Conservation (phyloP, 768 basidiomycete genomes). For the Boletellus emodensis region DNA sequence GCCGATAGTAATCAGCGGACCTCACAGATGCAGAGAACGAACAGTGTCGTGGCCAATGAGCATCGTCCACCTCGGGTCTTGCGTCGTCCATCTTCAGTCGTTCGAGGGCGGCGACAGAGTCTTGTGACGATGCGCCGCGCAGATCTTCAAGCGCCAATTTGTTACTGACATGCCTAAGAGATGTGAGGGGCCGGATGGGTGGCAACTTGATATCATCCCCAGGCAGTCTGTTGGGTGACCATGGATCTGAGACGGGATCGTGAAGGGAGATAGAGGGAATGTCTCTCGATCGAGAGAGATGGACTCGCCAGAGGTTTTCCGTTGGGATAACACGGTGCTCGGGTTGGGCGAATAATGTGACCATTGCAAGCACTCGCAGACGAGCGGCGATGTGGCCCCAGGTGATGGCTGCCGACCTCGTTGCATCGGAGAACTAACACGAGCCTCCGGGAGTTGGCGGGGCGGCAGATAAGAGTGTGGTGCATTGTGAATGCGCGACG, state of each 20-base stretch:
- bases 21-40: constrained; percentile 41
- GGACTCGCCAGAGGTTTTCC: constrained; percentile 27
- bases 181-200: constrained; percentile 37
- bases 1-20: constrained; percentile 21
- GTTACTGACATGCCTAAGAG: constrained; percentile 31
- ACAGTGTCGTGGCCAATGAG: constrained; percentile 39
- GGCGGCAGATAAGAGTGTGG: constrained; percentile 29
- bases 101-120: constrained; percentile 63
- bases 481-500: constrained; percentile 24
- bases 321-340: constrained; percentile 20
- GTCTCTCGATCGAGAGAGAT: constrained; percentile 33
- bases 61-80: constrained; percentile 15
- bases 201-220: constrained; percentile 39
- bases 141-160: constrained; percentile 64
- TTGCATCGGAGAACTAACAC: constrained; percentile 31
- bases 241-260: constrained; percentile 27
- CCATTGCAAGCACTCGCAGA: constrained; percentile 21
- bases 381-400: constrained; percentile 22
- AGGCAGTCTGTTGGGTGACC: constrained; percentile 21
- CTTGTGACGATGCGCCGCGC: constrained; percentile 45
- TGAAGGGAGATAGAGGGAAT: constrained; percentile 35
- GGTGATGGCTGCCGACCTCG: constrained; percentile 27
- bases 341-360: constrained; percentile 47
- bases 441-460: too few species aligned
- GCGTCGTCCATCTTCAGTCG: constrained; percentile 57